phyloP scores from a whole-genome alignment of 192 early-diverging fungal genomes.

The Phycomyces nitens region DNA sequence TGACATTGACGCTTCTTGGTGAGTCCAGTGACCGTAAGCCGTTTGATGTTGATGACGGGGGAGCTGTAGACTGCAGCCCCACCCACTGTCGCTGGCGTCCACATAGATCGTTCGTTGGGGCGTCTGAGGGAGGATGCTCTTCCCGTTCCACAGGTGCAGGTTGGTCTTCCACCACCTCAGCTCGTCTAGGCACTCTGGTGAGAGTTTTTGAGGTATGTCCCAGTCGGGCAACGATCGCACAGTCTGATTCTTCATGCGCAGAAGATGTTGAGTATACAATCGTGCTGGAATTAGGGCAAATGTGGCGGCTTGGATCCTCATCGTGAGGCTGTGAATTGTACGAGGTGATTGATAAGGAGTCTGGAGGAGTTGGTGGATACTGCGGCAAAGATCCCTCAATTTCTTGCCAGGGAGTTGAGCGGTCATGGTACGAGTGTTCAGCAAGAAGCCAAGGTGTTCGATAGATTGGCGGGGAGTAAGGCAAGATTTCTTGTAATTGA shows the following conservation, averaged over 20 bases:
- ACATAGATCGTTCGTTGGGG: conserved; percentile 16
- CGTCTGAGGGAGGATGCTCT: conserved; percentile 8
- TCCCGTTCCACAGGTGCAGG: conserved; percentile 20
- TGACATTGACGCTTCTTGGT: too few relatives aligned
- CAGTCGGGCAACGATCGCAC: not conserved
- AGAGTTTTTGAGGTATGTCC: conserved; percentile 4
- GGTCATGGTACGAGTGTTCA: conserved; percentile 28
- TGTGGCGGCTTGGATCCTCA: conserved; percentile 33
- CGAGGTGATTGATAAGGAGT: not conserved
- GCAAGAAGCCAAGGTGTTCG: conserved; percentile 27
- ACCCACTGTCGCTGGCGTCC: too few relatives aligned
- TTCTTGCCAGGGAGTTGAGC: conserved; percentile 28
- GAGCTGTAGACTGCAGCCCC: conserved; percentile 14
- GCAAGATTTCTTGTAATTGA: conserved; percentile 27
- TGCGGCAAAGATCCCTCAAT: conserved; percentile 20
- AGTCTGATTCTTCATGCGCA: conserved; percentile 26
- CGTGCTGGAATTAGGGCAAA: conserved; percentile 26
- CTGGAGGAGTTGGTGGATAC: conserved; percentile 24
- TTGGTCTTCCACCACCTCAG: not conserved
- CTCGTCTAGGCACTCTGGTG: not conserved
- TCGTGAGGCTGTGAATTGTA: too few relatives aligned
- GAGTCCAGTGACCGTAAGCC: not conserved
- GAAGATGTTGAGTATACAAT: conserved; percentile 23
- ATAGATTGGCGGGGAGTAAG: too few relatives aligned
- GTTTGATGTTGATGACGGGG: conserved; percentile 2